Percentiles rank a stretch among this genome's conserved stretches.
Evolutionary conservation across 352 stramenopile species (phyloP).

Genomic region (Phytophthora pinifolia): DNA sequence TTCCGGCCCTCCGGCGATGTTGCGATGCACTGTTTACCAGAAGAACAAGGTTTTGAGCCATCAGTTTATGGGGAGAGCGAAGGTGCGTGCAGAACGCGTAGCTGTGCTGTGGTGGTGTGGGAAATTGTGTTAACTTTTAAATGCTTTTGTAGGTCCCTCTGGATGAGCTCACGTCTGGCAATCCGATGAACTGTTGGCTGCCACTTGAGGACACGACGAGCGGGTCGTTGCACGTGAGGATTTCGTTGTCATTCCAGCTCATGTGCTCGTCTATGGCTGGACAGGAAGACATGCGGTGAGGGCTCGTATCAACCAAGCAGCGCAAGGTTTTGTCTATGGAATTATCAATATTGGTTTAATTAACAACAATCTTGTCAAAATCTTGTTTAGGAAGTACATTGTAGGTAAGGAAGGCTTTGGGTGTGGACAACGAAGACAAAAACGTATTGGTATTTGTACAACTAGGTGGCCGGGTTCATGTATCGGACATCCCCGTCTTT

Average conservation of each 20-base stretch:
- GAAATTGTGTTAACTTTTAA: constrained; percentile 1
- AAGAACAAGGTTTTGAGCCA: constrained; percentile 82
- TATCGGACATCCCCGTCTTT: constrained; percentile 55
- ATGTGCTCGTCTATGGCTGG: constrained; percentile 65
- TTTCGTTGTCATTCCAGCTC: constrained; percentile 78
- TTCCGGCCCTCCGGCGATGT: constrained; percentile 53
- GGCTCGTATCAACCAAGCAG: not conserved
- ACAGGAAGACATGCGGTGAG: constrained; percentile 21
- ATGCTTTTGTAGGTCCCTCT: constrained; percentile 43
- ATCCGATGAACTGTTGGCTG: constrained; percentile 72
- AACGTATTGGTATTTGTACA: constrained; percentile 1
- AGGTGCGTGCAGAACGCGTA: constrained; percentile 30
- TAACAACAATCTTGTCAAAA: no score
- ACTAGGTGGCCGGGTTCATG: constrained; percentile 36
- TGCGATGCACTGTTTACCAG: constrained; percentile 71
- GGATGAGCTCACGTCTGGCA: constrained; percentile 50
- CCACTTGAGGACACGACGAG: constrained; percentile 58
- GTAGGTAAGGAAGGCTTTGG: no score
- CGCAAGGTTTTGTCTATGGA: not conserved
- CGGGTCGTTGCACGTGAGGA: constrained; percentile 54
- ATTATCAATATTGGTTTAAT: not conserved
- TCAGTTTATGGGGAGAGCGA: constrained; percentile 70
- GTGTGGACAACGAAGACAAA: no score
- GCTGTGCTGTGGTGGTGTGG: not conserved
- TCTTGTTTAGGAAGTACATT: no score